A percentile compares a stretch with the other conserved stretches of the same genome.
Conservation (phyloP, 2,329 filamentous ascomycete genomes). For the Phialemonium atrogriseum region DNA sequence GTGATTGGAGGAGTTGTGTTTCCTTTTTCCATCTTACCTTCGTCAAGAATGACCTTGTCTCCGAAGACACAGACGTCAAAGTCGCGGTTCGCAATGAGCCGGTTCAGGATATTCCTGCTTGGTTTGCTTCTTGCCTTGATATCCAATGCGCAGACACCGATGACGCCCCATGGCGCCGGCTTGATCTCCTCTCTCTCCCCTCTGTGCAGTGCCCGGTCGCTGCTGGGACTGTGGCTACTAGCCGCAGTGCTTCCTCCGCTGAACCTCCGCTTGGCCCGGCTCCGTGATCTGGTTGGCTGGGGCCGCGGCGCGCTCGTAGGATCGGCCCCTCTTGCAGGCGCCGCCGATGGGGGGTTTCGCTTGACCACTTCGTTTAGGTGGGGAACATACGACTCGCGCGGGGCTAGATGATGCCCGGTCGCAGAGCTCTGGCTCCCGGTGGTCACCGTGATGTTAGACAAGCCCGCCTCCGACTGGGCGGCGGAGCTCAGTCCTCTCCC, state of each 20-base stretch:
- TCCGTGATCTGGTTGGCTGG: conserved; percentile 53
- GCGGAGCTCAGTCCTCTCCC: conserved; percentile 26
- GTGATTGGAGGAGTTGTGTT: too few species aligned
- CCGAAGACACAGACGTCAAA: conserved; percentile 98
- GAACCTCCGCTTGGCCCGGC: conserved; percentile 64
- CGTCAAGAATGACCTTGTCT: conserved; percentile 96
- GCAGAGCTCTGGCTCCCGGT: conserved; percentile 35
- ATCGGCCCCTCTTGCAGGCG: background rate
- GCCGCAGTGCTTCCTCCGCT: conserved; percentile 68
- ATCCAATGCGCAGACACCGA: conserved; percentile 92
- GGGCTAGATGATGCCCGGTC: conserved; percentile 36
- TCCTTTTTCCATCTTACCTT: too few species aligned
- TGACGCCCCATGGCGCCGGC: conserved; percentile 55
- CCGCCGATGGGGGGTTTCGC: conserved; percentile 21
- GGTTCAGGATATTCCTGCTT: conserved; percentile 89
- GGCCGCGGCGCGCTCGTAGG: conserved; percentile 23
- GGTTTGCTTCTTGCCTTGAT: conserved; percentile 95
- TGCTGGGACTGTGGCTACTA: conserved; percentile 73
- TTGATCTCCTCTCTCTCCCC: conserved; percentile 55
- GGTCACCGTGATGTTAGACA: conserved; percentile 45
- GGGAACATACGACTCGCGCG: conserved; percentile 30
- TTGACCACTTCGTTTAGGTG: conserved; percentile 36
- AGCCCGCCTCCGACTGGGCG: conserved; percentile 39
- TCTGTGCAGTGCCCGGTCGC: conserved; percentile 51
- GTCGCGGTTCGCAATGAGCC: conserved; percentile 80